A percentile compares a stretch with the other conserved stretches of the same genome.
phyloP scores from a whole-genome alignment of 2,329 filamentous ascomycete species.

The Daldinia sp. region DNA sequence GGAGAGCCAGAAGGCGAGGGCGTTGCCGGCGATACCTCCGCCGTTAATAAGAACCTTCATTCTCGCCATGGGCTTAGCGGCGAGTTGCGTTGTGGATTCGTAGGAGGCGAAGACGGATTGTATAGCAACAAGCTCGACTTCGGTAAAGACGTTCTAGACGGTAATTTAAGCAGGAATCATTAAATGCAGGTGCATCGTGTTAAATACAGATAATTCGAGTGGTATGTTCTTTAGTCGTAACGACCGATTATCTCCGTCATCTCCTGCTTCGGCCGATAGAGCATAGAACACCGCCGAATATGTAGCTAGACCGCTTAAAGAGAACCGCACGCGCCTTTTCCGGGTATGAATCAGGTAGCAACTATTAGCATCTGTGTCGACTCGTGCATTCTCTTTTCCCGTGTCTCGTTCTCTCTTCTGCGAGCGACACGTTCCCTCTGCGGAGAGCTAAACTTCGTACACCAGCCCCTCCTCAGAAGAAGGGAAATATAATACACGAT shows the following conservation, averaged over 20 bases:
- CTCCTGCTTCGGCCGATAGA: conserved; percentile 21
- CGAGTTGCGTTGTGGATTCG: not conserved
- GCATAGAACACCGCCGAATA: not conserved
- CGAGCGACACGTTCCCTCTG: too few species aligned
- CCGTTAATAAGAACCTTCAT: conserved; percentile 50
- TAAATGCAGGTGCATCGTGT: not conserved
- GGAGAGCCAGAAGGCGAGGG: conserved; percentile 60
- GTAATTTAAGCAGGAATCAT: not conserved
- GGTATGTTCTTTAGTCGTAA: conserved; percentile 1
- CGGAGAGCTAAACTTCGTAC: too few species aligned
- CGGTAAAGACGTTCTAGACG: too few species aligned
- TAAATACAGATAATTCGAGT: not conserved
- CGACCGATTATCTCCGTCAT: conserved; percentile 24
- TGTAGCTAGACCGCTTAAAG: not conserved
- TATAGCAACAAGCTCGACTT: not conserved
- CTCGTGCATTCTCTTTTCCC: not conserved
- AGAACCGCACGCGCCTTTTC: too few species aligned
- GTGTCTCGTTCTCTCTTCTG: too few species aligned
- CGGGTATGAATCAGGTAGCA: not conserved
- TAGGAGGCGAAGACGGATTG: not conserved
- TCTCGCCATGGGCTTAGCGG: conserved; percentile 27
- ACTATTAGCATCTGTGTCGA: not conserved
- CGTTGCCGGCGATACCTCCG: conserved; percentile 50
- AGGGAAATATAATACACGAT: conserved; percentile 2
- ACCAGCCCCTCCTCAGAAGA: too few species aligned